Conservation (phyloP, 73 alveolate species). For the Uronychia setigera region DNA sequence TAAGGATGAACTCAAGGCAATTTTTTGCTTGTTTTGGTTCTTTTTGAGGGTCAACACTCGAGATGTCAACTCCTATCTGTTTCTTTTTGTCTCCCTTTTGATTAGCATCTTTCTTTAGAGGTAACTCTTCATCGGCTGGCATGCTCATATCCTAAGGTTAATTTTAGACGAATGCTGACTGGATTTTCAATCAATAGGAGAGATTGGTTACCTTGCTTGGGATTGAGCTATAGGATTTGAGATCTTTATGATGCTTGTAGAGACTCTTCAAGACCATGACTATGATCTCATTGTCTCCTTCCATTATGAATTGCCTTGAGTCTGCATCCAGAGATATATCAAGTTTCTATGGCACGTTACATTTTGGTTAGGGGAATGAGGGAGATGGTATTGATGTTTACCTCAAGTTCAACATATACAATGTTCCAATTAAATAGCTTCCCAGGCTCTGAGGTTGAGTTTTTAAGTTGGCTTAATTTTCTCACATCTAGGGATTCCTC, state of each 20-base stretch:
- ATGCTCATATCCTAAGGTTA: too few species aligned
- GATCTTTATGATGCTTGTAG: not conserved
- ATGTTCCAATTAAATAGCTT: constrained; percentile 83
- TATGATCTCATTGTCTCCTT: constrained; percentile 59
- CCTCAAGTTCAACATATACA: constrained; percentile 47
- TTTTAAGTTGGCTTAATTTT: constrained; percentile 47
- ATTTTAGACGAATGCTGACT: too few species aligned
- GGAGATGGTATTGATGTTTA: not conserved
- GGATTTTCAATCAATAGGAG: too few species aligned
- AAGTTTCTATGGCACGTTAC: constrained; percentile 29
- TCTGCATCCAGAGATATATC: constrained; percentile 61
- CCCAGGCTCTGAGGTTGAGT: constrained; percentile 64
- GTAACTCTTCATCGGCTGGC: too few species aligned
- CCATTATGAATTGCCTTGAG: constrained; percentile 60
- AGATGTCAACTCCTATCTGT: constrained; percentile 66
- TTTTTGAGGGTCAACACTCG: constrained; percentile 50
- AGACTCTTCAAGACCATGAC: not conserved
- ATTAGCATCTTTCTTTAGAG: constrained; percentile 14
- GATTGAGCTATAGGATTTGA: not conserved
- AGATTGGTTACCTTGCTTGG: too few species aligned
- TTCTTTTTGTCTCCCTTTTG: constrained; percentile 6
- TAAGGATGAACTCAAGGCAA: constrained; percentile 61
- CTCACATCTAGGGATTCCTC: constrained; percentile 7
- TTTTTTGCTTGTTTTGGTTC: constrained; percentile 53
- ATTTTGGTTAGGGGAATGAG: not conserved